phyloP scores from a whole-genome alignment of 192 early-diverging fungal species.

The Neocallimastix lanati region DNA sequence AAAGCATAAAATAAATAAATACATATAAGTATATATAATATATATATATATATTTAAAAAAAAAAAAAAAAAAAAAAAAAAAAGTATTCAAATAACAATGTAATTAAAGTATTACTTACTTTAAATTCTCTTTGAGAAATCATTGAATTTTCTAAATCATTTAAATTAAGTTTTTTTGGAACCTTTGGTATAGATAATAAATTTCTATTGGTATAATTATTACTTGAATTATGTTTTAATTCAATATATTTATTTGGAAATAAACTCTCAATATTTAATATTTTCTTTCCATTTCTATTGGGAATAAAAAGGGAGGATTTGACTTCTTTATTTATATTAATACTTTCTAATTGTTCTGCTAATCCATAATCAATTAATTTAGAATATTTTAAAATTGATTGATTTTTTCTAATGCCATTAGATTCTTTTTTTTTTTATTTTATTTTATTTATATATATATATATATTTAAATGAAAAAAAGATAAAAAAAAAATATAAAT shows the following conservation, averaged over 20 bases:
- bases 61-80: no score
- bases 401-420: neutral
- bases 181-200: neutral
- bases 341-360: neutral
- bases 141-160: neutral
- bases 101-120: no score
- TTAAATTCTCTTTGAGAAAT: neutral
- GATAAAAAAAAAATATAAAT: no score
- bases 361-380: neutral
- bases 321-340: neutral
- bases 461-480: no score
- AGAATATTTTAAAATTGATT: neutral
- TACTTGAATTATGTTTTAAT: neutral
- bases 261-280: neutral
- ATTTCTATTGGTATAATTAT: neutral
- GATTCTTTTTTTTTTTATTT: neutral
- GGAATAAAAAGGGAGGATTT: neutral
- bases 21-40: no score
- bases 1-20: no score
- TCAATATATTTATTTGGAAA: neutral
- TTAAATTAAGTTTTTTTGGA: neutral
- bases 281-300: neutral
- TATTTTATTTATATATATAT: no score
- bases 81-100: no score
- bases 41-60: no score